Evolutionary conservation across 2,329 filamentous ascomycete species (phyloP), one percentile per base, ranked within the genome.

Genomic region (Leptographium lundbergii): DNA sequence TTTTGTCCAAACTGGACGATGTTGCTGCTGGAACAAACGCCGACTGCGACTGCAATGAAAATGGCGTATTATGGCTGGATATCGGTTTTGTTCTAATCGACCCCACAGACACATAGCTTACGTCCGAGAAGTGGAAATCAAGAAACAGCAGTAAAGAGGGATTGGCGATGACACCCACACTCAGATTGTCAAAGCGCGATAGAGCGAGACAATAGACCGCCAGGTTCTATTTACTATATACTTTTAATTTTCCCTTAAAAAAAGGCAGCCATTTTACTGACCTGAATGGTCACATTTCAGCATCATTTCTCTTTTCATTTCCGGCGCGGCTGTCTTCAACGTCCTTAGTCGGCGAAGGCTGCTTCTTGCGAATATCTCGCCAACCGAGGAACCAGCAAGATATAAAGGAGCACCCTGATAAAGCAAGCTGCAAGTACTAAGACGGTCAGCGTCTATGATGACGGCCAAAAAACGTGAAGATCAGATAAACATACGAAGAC

Each of bases 371-470:
- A 51, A 63, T 54, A 24, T 63, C 58, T 3, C 48, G 39, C 61
- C 61, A 63, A 4, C 61, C 59, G 24, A 61, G 54, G 27, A 62
- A 62, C 9, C 29, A 61, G 1, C 55, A 56, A 36, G 56, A 60
- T 6, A 61, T 36, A 14, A 61, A 34, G 2, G 59, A 56, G 0
- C 32, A 29, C 7, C 55, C 48, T 1, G 59, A 56, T 19, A 61
- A n/a, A 14, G 57, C 61, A 6, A 62, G 56, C 45, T 62, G 61
- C 6, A 62, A 53, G 17, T 62, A 62, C 61, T 62, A 6, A 4
- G 10, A 14, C 29, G 3, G 24, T 29, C 17, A 55, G 53, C 13
- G n/a, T 5, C 2, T 1, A 19, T 39, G 7, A 34, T 7, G 10
- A 4, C 39, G 14, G 39, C 17, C 17, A 13, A 52, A 19, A 25